A percentile compares a stretch with the other conserved stretches of the same genome.
These are phyloP conservation scores for Mortierella claussenii DNA, from an alignment of 192 early-diverging fungal genomes.

Conservation along the genomic window DNA sequence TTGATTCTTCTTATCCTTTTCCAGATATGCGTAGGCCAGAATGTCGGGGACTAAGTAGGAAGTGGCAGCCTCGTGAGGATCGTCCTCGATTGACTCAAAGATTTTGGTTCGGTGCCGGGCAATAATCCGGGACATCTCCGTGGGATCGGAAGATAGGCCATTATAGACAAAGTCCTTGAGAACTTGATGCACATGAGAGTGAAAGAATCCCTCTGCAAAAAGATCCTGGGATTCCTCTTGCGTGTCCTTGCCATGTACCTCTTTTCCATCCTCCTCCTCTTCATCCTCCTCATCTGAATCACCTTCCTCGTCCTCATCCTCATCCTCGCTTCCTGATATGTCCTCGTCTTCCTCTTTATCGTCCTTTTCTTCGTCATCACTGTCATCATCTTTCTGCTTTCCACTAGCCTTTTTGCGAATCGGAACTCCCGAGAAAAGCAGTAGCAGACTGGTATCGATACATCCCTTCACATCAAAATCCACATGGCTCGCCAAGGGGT, in stretches of 20 bases:
- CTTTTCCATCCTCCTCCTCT: neutral
- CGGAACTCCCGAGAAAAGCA: constrained; percentile 66
- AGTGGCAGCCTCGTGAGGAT: constrained; percentile 69
- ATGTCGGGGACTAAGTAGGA: constrained; percentile 65
- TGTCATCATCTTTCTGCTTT: constrained; percentile 34
- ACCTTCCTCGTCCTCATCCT: constrained; percentile 10
- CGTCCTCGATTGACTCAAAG: constrained; percentile 61
- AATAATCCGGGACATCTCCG: constrained; percentile 56
- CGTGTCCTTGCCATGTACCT: neutral
- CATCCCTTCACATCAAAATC: constrained; percentile 64
- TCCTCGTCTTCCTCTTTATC: constrained; percentile 33
- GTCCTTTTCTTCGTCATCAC: constrained; percentile 2
- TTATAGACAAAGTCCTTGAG: constrained; percentile 61
- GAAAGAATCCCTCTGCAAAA: constrained; percentile 72
- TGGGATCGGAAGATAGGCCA: constrained; percentile 40
- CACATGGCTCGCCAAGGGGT: constrained; percentile 71
- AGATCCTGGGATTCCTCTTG: constrained; percentile 49
- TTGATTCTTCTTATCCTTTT: constrained; percentile 52
- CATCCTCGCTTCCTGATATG: constrained; percentile 48
- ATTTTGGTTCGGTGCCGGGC: constrained; percentile 58
- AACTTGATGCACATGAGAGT: constrained; percentile 64
- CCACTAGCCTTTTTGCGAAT: constrained; percentile 61
- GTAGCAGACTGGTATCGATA: constrained; percentile 63
- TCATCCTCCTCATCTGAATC: neutral
- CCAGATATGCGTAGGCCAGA: constrained; percentile 64